These are phyloP conservation scores for Neohortaea acidophila DNA, from an alignment of 495 filamentous ascomycete species.

Conservation along the genomic window DNA sequence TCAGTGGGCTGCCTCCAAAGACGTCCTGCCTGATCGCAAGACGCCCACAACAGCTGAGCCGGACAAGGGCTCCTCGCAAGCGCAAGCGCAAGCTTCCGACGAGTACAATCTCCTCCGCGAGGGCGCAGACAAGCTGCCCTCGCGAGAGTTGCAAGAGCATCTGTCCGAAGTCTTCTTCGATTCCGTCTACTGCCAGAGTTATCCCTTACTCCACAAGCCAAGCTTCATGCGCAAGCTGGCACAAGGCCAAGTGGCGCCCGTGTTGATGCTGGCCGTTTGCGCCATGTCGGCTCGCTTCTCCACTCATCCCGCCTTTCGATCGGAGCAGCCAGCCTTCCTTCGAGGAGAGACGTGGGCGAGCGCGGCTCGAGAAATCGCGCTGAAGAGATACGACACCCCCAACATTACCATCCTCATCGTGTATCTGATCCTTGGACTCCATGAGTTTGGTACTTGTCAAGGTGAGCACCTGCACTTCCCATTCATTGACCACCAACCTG, in stretches of 20 bases:
- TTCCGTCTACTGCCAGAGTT: conserved; percentile 87
- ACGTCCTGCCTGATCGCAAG: background rate
- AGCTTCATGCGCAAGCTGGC: conserved; percentile 72
- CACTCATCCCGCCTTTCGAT: conserved; percentile 74
- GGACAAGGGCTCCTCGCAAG: too few species aligned
- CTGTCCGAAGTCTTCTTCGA: conserved; percentile 92
- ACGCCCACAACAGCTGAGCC: too few species aligned
- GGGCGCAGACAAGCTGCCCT: conserved; percentile 69
- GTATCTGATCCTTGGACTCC: conserved; percentile 71
- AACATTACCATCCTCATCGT: conserved; percentile 92
- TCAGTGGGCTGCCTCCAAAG: conserved; percentile 54
- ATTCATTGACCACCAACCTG: too few species aligned
- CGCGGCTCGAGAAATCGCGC: conserved; percentile 66
- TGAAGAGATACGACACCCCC: conserved; percentile 78
- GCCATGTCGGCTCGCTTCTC: conserved; percentile 89
- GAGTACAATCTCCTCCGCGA: conserved; percentile 60
- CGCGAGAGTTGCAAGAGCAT: conserved; percentile 85
- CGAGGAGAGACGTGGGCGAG: conserved; percentile 83
- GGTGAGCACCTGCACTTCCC: too few species aligned
- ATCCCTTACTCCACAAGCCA: conserved; percentile 89
- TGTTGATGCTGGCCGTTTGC: conserved; percentile 79
- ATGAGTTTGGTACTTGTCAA: conserved; percentile 94
- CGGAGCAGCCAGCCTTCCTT: conserved; percentile 72
- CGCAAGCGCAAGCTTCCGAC: conserved; percentile 51
- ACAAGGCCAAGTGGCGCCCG: conserved; percentile 58